Evolutionary conservation across 2,329 filamentous ascomycete species (phyloP).

Genomic region (Daldinia sp.): DNA sequence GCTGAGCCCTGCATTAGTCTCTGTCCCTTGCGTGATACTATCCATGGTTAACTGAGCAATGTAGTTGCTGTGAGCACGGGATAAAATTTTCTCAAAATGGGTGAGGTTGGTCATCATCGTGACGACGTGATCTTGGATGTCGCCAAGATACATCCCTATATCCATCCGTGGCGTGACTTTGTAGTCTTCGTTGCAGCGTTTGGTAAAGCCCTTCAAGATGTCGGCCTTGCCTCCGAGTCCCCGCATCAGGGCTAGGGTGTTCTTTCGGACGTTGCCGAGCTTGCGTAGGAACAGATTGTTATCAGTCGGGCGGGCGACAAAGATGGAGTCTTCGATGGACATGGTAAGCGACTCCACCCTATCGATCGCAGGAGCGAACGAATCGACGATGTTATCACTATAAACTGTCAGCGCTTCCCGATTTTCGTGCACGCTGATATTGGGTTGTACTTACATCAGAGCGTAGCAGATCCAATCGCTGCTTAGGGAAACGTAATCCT

Average conservation of each 20-base stretch:
- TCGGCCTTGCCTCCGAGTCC: constrained; percentile 97
- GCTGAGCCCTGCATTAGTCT: constrained; percentile 87
- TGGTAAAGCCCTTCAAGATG: constrained; percentile 95
- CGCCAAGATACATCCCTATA: constrained; percentile 93
- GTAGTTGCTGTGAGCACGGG: constrained; percentile 93
- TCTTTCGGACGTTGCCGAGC: constrained; percentile 91
- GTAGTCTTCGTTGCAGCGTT: constrained; percentile 98
- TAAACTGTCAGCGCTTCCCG: neutral
- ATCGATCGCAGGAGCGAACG: constrained; percentile 87
- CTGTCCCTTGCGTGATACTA: constrained; percentile 86
- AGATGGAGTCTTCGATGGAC: constrained; percentile 93
- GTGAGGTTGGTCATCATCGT: constrained; percentile 98
- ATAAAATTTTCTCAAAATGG: constrained; percentile 98
- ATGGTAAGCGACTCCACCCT: constrained; percentile 90
- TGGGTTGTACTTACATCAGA: constrained; percentile 73
- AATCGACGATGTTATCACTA: constrained; percentile 96
- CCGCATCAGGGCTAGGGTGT: constrained; percentile 91
- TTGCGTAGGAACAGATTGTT: constrained; percentile 85
- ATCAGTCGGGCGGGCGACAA: constrained; percentile 89
- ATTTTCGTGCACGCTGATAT: neutral
- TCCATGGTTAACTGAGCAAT: constrained; percentile 93
- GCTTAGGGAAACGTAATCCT: constrained; percentile 93
- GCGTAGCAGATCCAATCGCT: constrained; percentile 99
- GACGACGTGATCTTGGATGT: constrained; percentile 98
- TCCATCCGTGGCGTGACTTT: constrained; percentile 94